A percentile compares a stretch with the other conserved stretches of the same genome.
phyloP scores from a whole-genome alignment of 2,329 filamentous ascomycete genomes.

The Chalara sp. region DNA sequence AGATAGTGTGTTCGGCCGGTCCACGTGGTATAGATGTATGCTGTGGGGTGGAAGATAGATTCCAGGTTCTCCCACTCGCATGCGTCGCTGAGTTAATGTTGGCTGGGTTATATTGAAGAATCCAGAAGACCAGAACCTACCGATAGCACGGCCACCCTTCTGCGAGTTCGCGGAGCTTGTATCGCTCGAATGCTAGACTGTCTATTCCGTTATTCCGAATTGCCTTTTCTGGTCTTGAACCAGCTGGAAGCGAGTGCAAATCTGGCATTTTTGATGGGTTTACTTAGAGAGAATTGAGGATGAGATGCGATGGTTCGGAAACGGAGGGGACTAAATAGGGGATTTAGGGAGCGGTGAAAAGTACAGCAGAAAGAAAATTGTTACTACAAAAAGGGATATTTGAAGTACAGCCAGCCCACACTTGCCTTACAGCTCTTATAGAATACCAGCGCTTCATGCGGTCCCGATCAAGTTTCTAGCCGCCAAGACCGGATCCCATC shows the following conservation, averaged over 20 bases:
- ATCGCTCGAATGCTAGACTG: conserved; percentile 35
- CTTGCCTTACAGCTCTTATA: background rate
- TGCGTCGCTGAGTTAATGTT: conserved; percentile 29
- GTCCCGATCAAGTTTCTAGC: background rate
- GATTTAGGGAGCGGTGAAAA: background rate
- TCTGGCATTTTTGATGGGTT: conserved; percentile 24
- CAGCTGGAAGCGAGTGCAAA: conserved; percentile 29
- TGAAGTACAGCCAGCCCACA: background rate
- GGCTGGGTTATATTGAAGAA: background rate
- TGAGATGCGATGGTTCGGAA: background rate
- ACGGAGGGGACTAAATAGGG: background rate
- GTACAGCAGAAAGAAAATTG: background rate
- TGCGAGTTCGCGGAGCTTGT: conserved; percentile 40
- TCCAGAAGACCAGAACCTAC: conserved; percentile 15
- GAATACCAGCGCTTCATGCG: background rate
- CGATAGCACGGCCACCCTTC: conserved; percentile 43
- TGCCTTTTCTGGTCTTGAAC: conserved; percentile 30
- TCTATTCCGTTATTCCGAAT: conserved; percentile 42
- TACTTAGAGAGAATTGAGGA: background rate
- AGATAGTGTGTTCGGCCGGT: conserved; percentile 34
- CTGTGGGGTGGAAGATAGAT: conserved; percentile 42
- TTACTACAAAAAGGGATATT: background rate
- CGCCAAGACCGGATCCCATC: background rate
- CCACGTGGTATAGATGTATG: conserved; percentile 45
- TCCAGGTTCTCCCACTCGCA: conserved; percentile 46